Evolutionary conservation across 805 yeast species (phyloP).

Genomic region (Hanseniaspora hatyaiensis): DNA sequence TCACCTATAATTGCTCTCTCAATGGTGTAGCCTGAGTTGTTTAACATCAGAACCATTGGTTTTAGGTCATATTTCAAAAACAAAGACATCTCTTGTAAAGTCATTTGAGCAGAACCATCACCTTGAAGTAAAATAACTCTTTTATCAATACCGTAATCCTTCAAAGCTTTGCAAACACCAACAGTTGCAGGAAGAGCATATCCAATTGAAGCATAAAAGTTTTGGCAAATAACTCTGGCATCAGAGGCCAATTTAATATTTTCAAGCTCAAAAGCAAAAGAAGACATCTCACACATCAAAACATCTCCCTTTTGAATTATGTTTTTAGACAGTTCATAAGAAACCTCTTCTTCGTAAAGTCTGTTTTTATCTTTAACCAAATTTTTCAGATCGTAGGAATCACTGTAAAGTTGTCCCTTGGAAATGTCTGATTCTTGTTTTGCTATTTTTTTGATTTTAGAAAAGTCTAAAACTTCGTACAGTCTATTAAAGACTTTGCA

Average conservation of each 20-base stretch:
- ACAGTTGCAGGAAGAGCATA: slow-evolving; percentile 77
- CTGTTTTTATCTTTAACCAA: slow-evolving; percentile 4
- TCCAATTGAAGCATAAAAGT: slow-evolving; percentile 77
- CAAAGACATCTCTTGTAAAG: slow-evolving; percentile 69
- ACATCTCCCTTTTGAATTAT: slow-evolving; percentile 53
- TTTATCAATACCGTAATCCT: slow-evolving; percentile 38
- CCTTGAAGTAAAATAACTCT: slow-evolving; percentile 71
- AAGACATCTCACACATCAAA: slow-evolving; percentile 72
- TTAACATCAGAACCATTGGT: slow-evolving; percentile 63
- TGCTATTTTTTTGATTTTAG: slow-evolving; percentile 17
- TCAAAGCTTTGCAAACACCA: slow-evolving; percentile 66
- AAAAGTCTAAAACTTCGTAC: slow-evolving; percentile 29
- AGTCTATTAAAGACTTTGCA: slow-evolving; percentile 40
- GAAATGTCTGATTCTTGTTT: slow-evolving; percentile 11
- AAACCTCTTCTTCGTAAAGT: slow-evolving; percentile 30
- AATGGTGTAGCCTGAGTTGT: slow-evolving; percentile 81
- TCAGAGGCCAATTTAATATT: slow-evolving; percentile 52
- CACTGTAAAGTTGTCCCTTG: slow-evolving; percentile 10
- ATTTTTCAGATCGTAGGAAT: not conserved
- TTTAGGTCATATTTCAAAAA: slow-evolving; percentile 47
- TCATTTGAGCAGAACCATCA: slow-evolving; percentile 93
- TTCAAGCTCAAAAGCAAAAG: slow-evolving; percentile 65
- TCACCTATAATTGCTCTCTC: slow-evolving; percentile 81
- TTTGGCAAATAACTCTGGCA: slow-evolving; percentile 47
- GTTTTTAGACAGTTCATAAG: slow-evolving; percentile 38